Percentiles rank a stretch among this genome's conserved stretches.
phyloP scores from a whole-genome alignment of 768 basidiomycete species.

The Suillus bovinus region DNA sequence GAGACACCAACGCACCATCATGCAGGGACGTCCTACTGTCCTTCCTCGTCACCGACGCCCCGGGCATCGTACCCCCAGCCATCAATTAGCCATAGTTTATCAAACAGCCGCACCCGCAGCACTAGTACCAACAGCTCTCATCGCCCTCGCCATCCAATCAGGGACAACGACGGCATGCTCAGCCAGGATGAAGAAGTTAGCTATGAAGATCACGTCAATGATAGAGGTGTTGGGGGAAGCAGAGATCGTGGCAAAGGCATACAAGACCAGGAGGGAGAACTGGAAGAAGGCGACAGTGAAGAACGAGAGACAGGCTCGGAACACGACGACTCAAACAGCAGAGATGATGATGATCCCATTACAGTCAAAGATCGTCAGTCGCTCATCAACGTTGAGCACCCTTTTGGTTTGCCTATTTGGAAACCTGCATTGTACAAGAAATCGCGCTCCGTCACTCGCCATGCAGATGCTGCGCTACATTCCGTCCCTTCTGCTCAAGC shows the following conservation, averaged over 20 bases:
- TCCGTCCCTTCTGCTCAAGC: slow-evolving; percentile 90
- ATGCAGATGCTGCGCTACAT: slow-evolving; percentile 94
- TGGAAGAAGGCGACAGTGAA: slow-evolving; percentile 41
- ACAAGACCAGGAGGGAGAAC: slow-evolving; percentile 37
- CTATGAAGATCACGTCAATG: slow-evolving; percentile 24
- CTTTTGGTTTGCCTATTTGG: slow-evolving; percentile 99
- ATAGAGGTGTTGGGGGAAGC: slow-evolving; percentile 33
- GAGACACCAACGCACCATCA: slow-evolving; percentile 66
- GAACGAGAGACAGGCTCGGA: slow-evolving; percentile 18
- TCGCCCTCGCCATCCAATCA: slow-evolving; percentile 43
- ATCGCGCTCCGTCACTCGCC: slow-evolving; percentile 91
- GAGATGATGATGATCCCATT: slow-evolving; percentile 77
- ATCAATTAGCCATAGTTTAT: slow-evolving; percentile 50
- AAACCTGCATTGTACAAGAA: slow-evolving; percentile 99
- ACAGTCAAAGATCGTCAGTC: slow-evolving; percentile 96
- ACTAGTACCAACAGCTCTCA: slow-evolving; percentile 63
- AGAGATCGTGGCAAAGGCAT: slow-evolving; percentile 43
- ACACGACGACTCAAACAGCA: slow-evolving; percentile 5
- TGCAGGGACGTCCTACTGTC: slow-evolving; percentile 69
- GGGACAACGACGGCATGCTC: slow-evolving; percentile 45
- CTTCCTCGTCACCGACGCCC: slow-evolving; percentile 47
- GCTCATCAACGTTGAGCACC: slow-evolving; percentile 98
- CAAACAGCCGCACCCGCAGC: slow-evolving; percentile 53
- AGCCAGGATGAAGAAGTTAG: slow-evolving; percentile 54
- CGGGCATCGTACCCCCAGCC: slow-evolving; percentile 43